phyloP scores from a whole-genome alignment of 805 yeast genomes.

The Suhomyces kilbournensis region DNA sequence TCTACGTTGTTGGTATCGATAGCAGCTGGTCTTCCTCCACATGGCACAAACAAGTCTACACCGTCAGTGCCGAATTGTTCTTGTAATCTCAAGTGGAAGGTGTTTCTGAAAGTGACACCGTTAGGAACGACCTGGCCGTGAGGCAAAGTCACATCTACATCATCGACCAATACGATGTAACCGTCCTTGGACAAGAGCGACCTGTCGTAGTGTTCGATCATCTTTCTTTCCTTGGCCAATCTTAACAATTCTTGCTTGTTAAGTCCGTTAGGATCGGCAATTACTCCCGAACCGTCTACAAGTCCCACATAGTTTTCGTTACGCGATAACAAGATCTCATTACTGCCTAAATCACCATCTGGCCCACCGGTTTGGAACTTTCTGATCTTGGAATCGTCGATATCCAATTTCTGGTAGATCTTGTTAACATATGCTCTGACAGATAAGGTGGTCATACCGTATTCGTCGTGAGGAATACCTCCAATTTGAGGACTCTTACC shows the following conservation, averaged over 20 bases:
- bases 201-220: constrained; percentile 66
- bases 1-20: constrained; percentile 82
- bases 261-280: constrained; percentile 88
- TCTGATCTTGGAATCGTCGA: constrained; percentile 56
- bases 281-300: constrained; percentile 94
- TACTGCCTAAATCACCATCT: constrained; percentile 96
- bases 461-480: constrained; percentile 97
- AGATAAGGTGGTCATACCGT: constrained; percentile 95
- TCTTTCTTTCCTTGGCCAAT: constrained; percentile 74
- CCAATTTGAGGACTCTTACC: constrained; percentile 91
- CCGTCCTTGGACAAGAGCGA: constrained; percentile 71
- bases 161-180: constrained; percentile 81
- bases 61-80: constrained; percentile 57
- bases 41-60: constrained; percentile 88
- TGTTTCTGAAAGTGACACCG: constrained; percentile 88
- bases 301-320: constrained; percentile 82
- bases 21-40: constrained; percentile 99
- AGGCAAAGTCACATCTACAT: constrained; percentile 74
- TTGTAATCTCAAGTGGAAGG: constrained; percentile 74
- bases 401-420: constrained; percentile 72
- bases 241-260: constrained; percentile 74
- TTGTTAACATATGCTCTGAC: constrained; percentile 90
- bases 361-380: constrained; percentile 99
- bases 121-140: constrained; percentile 70
- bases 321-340: constrained; percentile 84